Conservation (phyloP, 2,329 filamentous ascomycete genomes). For the Fusarium miscanthi region DNA sequence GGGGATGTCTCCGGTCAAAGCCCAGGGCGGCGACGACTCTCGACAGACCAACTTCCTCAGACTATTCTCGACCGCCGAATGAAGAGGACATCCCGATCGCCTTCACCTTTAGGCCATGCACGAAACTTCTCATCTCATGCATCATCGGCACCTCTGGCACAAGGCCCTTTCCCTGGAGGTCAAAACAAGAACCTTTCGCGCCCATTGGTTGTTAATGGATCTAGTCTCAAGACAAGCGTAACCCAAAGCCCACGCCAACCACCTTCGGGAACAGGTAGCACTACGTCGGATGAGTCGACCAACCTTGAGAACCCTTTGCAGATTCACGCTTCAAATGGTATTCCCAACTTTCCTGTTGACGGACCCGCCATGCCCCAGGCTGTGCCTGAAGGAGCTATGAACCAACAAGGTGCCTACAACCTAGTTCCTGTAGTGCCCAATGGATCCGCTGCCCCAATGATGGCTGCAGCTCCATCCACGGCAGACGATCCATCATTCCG, state of each 20-base stretch:
- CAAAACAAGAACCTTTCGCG: slow-evolving; percentile 53
- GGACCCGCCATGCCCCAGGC: slow-evolving; percentile 11
- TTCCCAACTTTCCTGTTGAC: slow-evolving; percentile 27
- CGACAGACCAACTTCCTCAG: slow-evolving; percentile 66
- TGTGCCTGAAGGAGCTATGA: slow-evolving; percentile 22
- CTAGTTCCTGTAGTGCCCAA: slow-evolving; percentile 52
- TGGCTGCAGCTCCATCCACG: slow-evolving; percentile 33
- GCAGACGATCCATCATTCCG: slow-evolving; percentile 55
- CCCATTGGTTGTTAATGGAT: slow-evolving; percentile 66
- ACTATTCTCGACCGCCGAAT: slow-evolving; percentile 65
- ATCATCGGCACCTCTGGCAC: slow-evolving; percentile 53
- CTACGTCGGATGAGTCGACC: slow-evolving; percentile 38
- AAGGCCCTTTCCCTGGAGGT: slow-evolving; percentile 52
- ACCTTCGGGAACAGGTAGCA: slow-evolving; percentile 25
- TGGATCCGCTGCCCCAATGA: slow-evolving; percentile 45
- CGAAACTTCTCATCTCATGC: slow-evolving; percentile 57
- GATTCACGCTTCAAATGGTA: slow-evolving; percentile 36
- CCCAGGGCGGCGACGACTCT: slow-evolving; percentile 59
- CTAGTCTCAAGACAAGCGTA: slow-evolving; percentile 52
- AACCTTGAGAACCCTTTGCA: slow-evolving; percentile 47
- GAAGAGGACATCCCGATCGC: slow-evolving; percentile 65
- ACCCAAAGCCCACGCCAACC: slow-evolving; percentile 40
- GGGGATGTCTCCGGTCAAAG: slow-evolving; percentile 58
- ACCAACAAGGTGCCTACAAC: slow-evolving; percentile 38
- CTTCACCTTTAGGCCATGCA: slow-evolving; percentile 64